phyloP scores from a whole-genome alignment of 257 asterid genomes.

The Mentha longifolia region DNA sequence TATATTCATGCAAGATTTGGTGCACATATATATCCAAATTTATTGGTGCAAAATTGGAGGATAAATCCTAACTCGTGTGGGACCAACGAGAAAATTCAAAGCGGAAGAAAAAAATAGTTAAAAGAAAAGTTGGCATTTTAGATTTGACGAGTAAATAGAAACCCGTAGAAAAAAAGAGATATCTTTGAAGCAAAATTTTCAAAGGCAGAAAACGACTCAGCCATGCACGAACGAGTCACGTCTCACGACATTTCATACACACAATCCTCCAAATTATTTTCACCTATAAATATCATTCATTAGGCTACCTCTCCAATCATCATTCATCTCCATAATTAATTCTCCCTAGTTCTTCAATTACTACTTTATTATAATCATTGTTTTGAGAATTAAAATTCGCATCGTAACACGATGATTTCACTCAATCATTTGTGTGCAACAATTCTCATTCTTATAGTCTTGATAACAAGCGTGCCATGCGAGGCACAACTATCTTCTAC shows the following conservation, averaged over 20 bases:
- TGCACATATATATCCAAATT: no score
- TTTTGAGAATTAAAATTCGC: not conserved
- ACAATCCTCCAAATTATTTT: not conserved
- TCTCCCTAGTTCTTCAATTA: not conserved
- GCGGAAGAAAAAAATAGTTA: not conserved
- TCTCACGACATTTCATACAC: not conserved
- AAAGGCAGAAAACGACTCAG: not conserved
- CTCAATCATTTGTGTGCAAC: not conserved
- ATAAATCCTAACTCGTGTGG: not conserved
- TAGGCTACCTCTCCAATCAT: not conserved
- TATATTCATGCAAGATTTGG: no score
- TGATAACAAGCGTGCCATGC: not conserved
- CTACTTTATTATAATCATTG: no score
- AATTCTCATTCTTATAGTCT: not conserved
- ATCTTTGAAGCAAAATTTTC: not conserved
- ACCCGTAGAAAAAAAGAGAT: not conserved
- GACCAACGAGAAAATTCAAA: not conserved
- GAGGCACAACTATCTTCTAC: conserved; percentile 33
- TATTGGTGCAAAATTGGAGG: no score
- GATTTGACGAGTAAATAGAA: not conserved
- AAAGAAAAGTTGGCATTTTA: not conserved
- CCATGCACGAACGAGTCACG: conserved; percentile 2
- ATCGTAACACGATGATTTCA: not conserved
- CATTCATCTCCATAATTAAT: not conserved
- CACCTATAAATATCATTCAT: not conserved